Percentiles rank a stretch among this genome's conserved stretches.
phyloP scores from a whole-genome alignment of 139 green algal species.

The Astrephomene gubernaculifera region DNA sequence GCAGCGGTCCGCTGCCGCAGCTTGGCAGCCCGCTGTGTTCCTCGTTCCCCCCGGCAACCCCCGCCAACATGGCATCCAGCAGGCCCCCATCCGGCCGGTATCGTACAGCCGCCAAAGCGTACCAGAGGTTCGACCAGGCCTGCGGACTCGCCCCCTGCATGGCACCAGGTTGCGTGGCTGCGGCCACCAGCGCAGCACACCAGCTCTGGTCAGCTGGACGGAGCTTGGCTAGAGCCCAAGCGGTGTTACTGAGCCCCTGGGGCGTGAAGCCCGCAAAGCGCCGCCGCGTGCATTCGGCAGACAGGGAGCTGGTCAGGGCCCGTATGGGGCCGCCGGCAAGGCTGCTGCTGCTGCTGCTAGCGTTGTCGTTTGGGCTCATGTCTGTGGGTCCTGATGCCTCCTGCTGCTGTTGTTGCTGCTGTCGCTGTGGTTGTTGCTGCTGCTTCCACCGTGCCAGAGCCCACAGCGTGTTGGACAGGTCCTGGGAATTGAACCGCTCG shows the following conservation, averaged over 20 bases:
- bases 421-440: too few relatives aligned
- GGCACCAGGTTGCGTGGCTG: not conserved
- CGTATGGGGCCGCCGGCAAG: not conserved
- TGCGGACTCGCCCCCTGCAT: not conserved
- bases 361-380: too few relatives aligned
- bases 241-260: not conserved
- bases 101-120: not conserved
- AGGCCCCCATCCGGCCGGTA: not conserved
- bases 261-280: not conserved
- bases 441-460: not conserved
- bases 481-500: not conserved
- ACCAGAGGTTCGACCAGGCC: not conserved
- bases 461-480: slow-evolving; percentile 18
- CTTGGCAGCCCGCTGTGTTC: too few relatives aligned
- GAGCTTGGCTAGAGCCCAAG: slow-evolving; percentile 5
- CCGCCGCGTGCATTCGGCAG: not conserved
- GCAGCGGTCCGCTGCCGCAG: too few relatives aligned
- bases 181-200: not conserved
- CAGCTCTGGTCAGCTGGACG: not conserved
- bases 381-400: too few relatives aligned
- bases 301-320: not conserved
- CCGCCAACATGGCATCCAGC: not conserved
- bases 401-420: too few relatives aligned
- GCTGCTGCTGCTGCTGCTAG: too few relatives aligned
- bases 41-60: too few relatives aligned